Evolutionary conservation across 768 basidiomycete species (phyloP), one percentile per base, ranked within the genome.

Genomic region (Coprinopsis strossmayeri): DNA sequence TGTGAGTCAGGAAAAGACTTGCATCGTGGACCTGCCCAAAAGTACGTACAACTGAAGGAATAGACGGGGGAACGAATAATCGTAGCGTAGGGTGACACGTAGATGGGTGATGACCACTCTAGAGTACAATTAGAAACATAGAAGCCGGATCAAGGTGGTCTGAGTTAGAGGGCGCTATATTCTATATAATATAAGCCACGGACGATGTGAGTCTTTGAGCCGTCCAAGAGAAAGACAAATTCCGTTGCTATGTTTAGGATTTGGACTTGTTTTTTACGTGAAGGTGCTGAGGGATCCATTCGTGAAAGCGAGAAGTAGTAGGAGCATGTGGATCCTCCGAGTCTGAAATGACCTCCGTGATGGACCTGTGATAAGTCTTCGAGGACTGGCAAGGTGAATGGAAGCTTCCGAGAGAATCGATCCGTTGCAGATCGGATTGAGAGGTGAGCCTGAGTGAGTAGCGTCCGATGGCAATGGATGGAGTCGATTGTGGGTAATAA

Each of bases 401-500:
- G 42, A 44, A 44, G 42, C n/a, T n/a, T n/a, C n/a, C n/a, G n/a
- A n/a, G n/a, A n/a, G n/a, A n/a, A n/a, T n/a, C n/a, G n/a, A n/a
- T n/a, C n/a, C n/a, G n/a, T n/a, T n/a, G n/a, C n/a, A 15, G 18
- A 24, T 46, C 45, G 45, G 45, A 35, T 2, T 12, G 9, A 25
- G 45, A 17, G 30, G 27, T 28, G 45, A 15, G 12, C 28, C 45
- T 25, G 34, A 42, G 9, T 7, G 35, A 18, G 17, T 7, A 10
- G 5, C 9, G 10, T 5, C 24, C 28, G 24, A 39, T 49, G 37
- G 38, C 39, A 40, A 37, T 59, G 58, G 52, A 55, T 53, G 57
- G 55, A 53, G 57, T 20, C 15, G 38, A 37, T 47, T 28, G 27
- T 43, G 42, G 32, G 51, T 27, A 43, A 24, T 23, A 42, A 42